Evolutionary conservation across 1,284 basidiomycete genomes (phyloP), one percentile per base, ranked within the genome.

Genomic region (Earliella scabrosa): DNA sequence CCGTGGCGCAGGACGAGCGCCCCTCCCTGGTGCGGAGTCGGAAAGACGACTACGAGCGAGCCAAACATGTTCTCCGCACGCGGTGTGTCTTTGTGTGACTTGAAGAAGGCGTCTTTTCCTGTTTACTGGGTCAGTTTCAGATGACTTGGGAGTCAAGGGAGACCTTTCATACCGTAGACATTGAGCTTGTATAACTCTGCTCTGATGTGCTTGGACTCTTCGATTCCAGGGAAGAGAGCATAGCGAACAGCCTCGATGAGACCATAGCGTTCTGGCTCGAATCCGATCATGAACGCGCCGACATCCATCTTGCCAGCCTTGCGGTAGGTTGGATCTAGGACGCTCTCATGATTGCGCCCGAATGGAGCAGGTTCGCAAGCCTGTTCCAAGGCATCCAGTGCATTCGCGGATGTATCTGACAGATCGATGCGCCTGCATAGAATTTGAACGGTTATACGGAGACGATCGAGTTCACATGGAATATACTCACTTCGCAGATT

Each of bases 1-100:
- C 58, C 59, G 41, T 77, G 71, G 29, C 70, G 67, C 4, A 79
- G 66, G 21, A 72, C 34, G 7, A 81, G 67, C 4, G 55, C 50
- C 4, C 77, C 78, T 4, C 79, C 77, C 53, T 73, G 63, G 47
- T 81, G 76, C 0, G 62, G 21, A 1, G 76, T 76, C 20, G 76
- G 75, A 52, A 71, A 71, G 18, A 77, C 75, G 43, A 79, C 45
- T 11, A 81, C 73, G 14, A 80, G 72, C 2, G 78, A 79, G 14
- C 74, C 78, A 47, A 80, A 75, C 77, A 77, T 78, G 26, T 63
- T 66, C 11, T 66, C 58, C 14, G 63, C 61, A 8, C 70, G 69
- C 2, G 76, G 77, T 0, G 75, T 78, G 50, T 77, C 76, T 38
- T 71, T 64, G 62, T 77, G 77, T 0, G 72, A 48, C 48, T 76